Conservation (phyloP, 2,329 filamentous ascomycete species). For the Proliferodiscus dingleyae region DNA sequence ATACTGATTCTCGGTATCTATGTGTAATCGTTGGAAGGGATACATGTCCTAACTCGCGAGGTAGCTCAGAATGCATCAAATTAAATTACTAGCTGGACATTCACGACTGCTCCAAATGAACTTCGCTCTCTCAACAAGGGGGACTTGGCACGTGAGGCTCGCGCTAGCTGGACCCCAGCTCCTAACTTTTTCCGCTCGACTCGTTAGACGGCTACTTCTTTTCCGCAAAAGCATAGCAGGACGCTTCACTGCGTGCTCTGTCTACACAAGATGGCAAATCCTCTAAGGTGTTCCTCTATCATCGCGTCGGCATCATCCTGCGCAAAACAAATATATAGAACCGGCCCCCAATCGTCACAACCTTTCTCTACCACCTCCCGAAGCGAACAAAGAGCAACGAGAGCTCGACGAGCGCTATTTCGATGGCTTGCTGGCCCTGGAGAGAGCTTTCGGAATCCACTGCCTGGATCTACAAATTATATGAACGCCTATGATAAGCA, state of each 20-base stretch:
- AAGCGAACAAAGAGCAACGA: constrained; percentile 23
- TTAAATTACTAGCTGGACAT: too few relatives aligned
- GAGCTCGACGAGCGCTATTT: constrained; percentile 26
- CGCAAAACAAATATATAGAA: constrained; percentile 21
- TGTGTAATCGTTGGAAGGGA: too few relatives aligned
- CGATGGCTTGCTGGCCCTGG: constrained; percentile 29
- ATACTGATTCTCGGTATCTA: too few relatives aligned
- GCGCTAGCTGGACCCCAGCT: not conserved
- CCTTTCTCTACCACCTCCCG: constrained; percentile 30
- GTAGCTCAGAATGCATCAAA: too few relatives aligned
- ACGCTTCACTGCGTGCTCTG: constrained; percentile 13
- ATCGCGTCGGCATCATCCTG: constrained; percentile 17
- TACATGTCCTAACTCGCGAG: too few relatives aligned
- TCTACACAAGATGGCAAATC: constrained; percentile 25
- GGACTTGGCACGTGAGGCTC: not conserved
- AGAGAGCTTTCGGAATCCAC: constrained; percentile 24
- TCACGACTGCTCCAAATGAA: too few relatives aligned
- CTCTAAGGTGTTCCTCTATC: constrained; percentile 23
- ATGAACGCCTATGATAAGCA: constrained; percentile 27
- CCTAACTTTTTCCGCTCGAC: not conserved
- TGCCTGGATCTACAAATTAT: constrained; percentile 30
- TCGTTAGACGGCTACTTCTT: not conserved
- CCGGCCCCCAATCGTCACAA: constrained; percentile 19
- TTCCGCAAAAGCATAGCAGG: constrained; percentile 6
- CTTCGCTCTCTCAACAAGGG: too few relatives aligned